Evolutionary conservation across 495 filamentous ascomycete species (phyloP).

Genomic region (Pyrenula aspistea): DNA sequence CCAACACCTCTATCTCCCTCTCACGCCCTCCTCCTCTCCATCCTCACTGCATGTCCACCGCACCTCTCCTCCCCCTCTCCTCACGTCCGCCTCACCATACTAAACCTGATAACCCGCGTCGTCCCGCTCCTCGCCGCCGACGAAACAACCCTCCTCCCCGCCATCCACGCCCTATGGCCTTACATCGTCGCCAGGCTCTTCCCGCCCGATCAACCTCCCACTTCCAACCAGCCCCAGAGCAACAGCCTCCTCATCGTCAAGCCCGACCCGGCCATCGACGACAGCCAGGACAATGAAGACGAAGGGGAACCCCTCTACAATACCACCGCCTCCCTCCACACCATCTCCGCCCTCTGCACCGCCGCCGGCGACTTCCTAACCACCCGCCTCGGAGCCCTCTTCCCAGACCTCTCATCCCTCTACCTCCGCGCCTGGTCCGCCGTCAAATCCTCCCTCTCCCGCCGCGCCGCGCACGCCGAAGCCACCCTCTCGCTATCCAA

Average conservation of each 20-base stretch:
- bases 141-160: conserved; percentile 71
- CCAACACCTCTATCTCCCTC: conserved; percentile 40
- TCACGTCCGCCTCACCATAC: conserved; percentile 60
- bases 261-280: conserved; percentile 4
- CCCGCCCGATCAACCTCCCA: background rate
- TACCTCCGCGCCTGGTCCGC: conserved; percentile 28
- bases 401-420: conserved; percentile 40
- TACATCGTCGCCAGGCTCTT: conserved; percentile 53
- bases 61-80: conserved; percentile 78
- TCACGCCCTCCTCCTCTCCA: conserved; percentile 51
- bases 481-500: no score
- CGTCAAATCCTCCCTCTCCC: conserved; percentile 20
- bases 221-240: background rate
- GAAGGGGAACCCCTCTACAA: conserved; percentile 62
- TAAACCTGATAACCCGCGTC: conserved; percentile 59
- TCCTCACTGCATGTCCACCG: conserved; percentile 62
- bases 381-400: conserved; percentile 56
- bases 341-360: conserved; percentile 44
- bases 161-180: conserved; percentile 85
- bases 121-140: conserved; percentile 56
- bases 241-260: conserved; percentile 1
- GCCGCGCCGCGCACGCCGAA: conserved; percentile 11
- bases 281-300: conserved; percentile 8
- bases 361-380: conserved; percentile 72
- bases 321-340: conserved; percentile 52